phyloP scores from a whole-genome alignment of 768 basidiomycete genomes.

The Russula lepida region DNA sequence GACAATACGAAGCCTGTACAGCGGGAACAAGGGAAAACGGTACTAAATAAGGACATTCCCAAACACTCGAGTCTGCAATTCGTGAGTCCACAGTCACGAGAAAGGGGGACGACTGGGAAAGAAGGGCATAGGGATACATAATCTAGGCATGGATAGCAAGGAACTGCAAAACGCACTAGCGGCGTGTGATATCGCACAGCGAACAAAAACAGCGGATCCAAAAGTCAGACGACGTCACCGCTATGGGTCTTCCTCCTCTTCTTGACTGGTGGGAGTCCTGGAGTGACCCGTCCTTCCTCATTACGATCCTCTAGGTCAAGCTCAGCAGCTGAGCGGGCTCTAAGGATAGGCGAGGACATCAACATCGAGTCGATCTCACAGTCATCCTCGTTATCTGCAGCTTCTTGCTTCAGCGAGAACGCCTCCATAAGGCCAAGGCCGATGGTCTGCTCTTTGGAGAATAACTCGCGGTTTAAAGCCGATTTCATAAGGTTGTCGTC shows the following conservation, averaged over 20 bases:
- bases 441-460: slow-evolving; percentile 8
- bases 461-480: slow-evolving; percentile 9
- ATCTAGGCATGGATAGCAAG: neutral
- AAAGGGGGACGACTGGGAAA: neutral
- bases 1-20: neutral
- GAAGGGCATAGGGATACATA: slow-evolving; percentile 13
- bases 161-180: neutral
- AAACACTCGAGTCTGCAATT: slow-evolving; percentile 2
- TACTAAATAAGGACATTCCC: neutral
- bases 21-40: neutral
- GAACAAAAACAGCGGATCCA: neutral
- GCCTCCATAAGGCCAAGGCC: slow-evolving; percentile 26
- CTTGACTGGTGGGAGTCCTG: slow-evolving; percentile 23
- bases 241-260: slow-evolving; percentile 29
- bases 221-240: neutral
- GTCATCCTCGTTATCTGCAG: slow-evolving; percentile 14
- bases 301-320: slow-evolving; percentile 10
- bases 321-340: slow-evolving; percentile 10
- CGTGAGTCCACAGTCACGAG: neutral
- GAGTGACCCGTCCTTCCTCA: slow-evolving; percentile 14
- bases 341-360: slow-evolving; percentile 19
- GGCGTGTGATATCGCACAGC: neutral
- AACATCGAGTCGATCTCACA: slow-evolving; percentile 18
- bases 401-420: slow-evolving; percentile 22
- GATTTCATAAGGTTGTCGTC: slow-evolving; percentile 15